phyloP scores from a whole-genome alignment of 441 rosid species.

The Geranium incanum region DNA sequence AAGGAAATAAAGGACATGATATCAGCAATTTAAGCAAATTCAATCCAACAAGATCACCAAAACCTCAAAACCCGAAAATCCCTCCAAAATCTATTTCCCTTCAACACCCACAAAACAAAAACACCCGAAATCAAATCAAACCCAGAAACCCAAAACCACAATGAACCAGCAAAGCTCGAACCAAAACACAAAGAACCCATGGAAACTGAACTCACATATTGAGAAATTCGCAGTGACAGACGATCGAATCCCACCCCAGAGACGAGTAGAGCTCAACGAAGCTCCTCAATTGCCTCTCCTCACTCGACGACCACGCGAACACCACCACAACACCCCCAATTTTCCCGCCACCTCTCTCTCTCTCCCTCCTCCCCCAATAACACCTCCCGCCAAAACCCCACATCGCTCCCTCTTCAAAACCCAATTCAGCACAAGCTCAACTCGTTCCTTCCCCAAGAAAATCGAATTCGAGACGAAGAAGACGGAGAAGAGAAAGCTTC shows the following conservation, averaged over 20 bases:
- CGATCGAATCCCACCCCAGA: conserved; percentile 60
- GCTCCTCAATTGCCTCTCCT: conserved; percentile 55
- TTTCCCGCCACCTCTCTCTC: conserved; percentile 15
- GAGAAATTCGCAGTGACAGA: conserved; percentile 76
- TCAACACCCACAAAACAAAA: background rate
- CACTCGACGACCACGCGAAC: conserved; percentile 84
- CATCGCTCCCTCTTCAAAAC: conserved; percentile 25
- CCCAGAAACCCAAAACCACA: too few relatives aligned
- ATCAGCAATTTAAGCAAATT: background rate
- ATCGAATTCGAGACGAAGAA: too few relatives aligned
- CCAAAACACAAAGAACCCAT: background rate
- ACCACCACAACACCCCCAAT: conserved; percentile 57
- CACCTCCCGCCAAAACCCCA: conserved; percentile 74
- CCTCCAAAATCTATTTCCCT: background rate
- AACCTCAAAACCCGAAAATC: too few relatives aligned
- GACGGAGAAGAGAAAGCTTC: too few relatives aligned
- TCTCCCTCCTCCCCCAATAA: conserved; percentile 57
- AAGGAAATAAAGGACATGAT: background rate
- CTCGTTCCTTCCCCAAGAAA: too few relatives aligned
- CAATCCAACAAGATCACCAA: background rate
- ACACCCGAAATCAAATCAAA: background rate
- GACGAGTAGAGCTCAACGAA: conserved; percentile 61
- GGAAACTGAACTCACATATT: conserved; percentile 40
- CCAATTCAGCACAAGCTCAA: too few relatives aligned
- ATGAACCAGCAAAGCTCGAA: background rate